phyloP scores from a whole-genome alignment of 352 stramenopile species.

The Globisporangium barbulae region DNA sequence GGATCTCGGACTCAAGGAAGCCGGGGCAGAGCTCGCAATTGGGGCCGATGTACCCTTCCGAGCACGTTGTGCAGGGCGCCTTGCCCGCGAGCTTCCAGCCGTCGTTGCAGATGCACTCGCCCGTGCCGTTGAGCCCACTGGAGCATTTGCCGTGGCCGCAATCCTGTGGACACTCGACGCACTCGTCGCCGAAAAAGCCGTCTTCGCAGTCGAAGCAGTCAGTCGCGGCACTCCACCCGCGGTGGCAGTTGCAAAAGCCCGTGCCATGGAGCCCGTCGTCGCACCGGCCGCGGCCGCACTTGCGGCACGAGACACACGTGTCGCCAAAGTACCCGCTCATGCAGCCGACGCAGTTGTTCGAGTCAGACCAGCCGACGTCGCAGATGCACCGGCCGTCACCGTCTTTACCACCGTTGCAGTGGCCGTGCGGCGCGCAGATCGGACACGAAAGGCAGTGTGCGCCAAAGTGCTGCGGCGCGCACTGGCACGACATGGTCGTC shows the following conservation, averaged over 20 bases:
- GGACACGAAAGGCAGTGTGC: slow-evolving; percentile 74
- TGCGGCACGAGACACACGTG: slow-evolving; percentile 65
- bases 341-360: slow-evolving; percentile 86
- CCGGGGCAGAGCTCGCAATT: slow-evolving; percentile 70
- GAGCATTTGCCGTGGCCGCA: slow-evolving; percentile 75
- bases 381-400: slow-evolving; percentile 84
- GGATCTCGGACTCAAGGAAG: slow-evolving; percentile 65
- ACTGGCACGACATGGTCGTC: slow-evolving; percentile 85
- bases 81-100: slow-evolving; percentile 66
- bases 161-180: slow-evolving; percentile 56
- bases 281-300: slow-evolving; percentile 76
- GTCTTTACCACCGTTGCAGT: slow-evolving; percentile 79
- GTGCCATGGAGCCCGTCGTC: slow-evolving; percentile 75
- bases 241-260: slow-evolving; percentile 80
- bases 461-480: slow-evolving; percentile 78
- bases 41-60: slow-evolving; percentile 71
- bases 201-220: slow-evolving; percentile 86
- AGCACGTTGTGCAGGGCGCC: slow-evolving; percentile 67
- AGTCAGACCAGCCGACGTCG: slow-evolving; percentile 81
- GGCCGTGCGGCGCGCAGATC: slow-evolving; percentile 80
- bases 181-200: slow-evolving; percentile 79
- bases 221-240: slow-evolving; percentile 62
- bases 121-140: slow-evolving; percentile 75
- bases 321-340: slow-evolving; percentile 81
- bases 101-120: slow-evolving; percentile 71